phyloP scores from a whole-genome alignment of 805 yeast genomes.

The Candida oleophila region DNA sequence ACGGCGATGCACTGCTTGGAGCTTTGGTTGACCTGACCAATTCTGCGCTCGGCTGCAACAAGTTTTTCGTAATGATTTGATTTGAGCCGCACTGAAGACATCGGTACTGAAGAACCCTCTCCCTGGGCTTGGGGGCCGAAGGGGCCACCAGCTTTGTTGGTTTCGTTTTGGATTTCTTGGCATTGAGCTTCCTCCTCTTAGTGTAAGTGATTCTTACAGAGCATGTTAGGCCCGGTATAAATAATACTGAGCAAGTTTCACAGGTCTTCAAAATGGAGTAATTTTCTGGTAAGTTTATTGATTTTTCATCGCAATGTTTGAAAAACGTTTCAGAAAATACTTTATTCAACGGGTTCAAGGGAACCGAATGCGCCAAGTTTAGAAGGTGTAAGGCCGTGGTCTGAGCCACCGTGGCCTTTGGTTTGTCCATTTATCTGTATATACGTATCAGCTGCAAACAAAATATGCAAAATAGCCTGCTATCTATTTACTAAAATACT shows the following conservation, averaged over 20 bases:
- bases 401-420: slow-evolving; percentile 13
- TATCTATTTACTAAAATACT: no score
- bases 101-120: slow-evolving; percentile 13
- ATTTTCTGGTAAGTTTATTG: slow-evolving; percentile 26
- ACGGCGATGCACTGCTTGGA: background rate
- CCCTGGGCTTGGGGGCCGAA: slow-evolving; percentile 4
- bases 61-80: slow-evolving; percentile 5
- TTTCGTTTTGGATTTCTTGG: slow-evolving; percentile 3
- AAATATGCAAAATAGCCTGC: no score
- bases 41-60: background rate
- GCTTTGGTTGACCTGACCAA: background rate
- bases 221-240: slow-evolving; percentile 35
- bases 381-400: slow-evolving; percentile 24
- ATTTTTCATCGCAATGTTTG: slow-evolving; percentile 19
- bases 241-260: slow-evolving; percentile 27
- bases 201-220: slow-evolving; percentile 20
- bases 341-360: slow-evolving; percentile 24
- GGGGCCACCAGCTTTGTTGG: slow-evolving; percentile 2
- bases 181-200: slow-evolving; percentile 3
- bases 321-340: slow-evolving; percentile 22
- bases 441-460: no score
- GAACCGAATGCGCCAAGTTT: slow-evolving; percentile 28
- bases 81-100: slow-evolving; percentile 21
- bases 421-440: slow-evolving; percentile 7
- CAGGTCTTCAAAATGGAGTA: slow-evolving; percentile 26